Evolutionary conservation across 345 rosid genomes (phyloP).

Genomic region (Salix dunnii): DNA sequence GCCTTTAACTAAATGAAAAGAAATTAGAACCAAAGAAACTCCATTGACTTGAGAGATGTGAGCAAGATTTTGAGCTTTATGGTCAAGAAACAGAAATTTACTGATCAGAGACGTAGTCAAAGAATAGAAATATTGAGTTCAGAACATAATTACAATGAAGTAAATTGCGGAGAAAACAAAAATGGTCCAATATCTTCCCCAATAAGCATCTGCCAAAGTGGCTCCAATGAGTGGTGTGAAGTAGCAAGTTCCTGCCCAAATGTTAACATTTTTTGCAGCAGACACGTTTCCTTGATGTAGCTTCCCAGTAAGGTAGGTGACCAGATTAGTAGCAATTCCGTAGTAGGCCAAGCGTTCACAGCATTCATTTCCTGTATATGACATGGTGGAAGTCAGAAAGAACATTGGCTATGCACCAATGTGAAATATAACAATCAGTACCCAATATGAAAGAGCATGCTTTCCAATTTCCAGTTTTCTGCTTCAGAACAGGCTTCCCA

Average conservation of each 20-base stretch:
- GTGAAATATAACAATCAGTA: constrained; percentile 10
- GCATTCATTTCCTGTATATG: constrained; percentile 68
- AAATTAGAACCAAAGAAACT: no score
- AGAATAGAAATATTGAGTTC: neutral
- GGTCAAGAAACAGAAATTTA: no score
- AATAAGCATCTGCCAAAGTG: constrained; percentile 86
- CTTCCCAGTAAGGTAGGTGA: constrained; percentile 72
- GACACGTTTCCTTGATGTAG: constrained; percentile 80
- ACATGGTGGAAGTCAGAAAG: constrained; percentile 11
- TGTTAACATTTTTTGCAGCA: constrained; percentile 82
- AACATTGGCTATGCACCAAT: neutral
- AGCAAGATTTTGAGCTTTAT: no score
- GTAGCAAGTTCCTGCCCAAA: constrained; percentile 92
- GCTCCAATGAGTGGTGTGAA: constrained; percentile 93
- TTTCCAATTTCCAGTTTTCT: constrained; percentile 87
- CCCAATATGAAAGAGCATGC: constrained; percentile 94
- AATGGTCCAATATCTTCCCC: constrained; percentile 99
- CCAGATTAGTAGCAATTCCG: constrained; percentile 85
- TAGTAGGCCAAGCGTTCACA: constrained; percentile 93
- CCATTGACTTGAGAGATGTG: no score
- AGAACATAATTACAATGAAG: constrained; percentile 47
- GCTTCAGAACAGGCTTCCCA: constrained; percentile 73
- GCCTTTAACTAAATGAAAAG: no score
- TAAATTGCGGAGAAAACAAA: constrained; percentile 78
- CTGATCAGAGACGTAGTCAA: no score